These are phyloP conservation scores for Phalaenopsis hybrid DNA, from an alignment of 116 monocot genomes.

Conservation along the genomic window DNA sequence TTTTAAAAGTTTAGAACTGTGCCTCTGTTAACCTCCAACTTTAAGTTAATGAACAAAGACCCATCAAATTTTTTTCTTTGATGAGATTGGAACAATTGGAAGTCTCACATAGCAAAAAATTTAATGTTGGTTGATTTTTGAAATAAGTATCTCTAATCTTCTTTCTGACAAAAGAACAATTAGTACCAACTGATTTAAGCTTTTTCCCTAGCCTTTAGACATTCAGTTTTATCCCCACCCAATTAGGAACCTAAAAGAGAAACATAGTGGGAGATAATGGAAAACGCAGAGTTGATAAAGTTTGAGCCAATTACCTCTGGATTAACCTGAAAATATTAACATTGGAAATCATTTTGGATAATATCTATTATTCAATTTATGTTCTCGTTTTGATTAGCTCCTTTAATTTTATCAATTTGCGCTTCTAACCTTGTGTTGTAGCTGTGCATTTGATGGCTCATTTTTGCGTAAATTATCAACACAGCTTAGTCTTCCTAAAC, in stretches of 20 bases:
- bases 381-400: neutral
- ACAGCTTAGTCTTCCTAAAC: neutral
- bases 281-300: neutral
- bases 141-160: neutral
- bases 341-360: neutral
- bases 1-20: neutral
- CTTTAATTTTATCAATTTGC: neutral
- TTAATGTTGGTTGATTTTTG: neutral
- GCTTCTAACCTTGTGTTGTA: neutral
- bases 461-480: neutral
- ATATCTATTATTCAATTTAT: neutral
- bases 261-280: neutral
- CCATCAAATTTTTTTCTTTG: neutral
- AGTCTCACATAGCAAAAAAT: neutral
- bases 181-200: neutral
- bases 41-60: neutral
- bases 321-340: neutral
- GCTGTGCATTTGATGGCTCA: neutral
- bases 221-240: neutral
- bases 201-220: neutral
- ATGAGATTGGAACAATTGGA: neutral
- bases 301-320: neutral
- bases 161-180: neutral
- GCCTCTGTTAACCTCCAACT: neutral
- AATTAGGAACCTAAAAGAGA: neutral